Conservation (phyloP, 176 grass and related monocot genomes). For the Triticum urartu region DNA sequence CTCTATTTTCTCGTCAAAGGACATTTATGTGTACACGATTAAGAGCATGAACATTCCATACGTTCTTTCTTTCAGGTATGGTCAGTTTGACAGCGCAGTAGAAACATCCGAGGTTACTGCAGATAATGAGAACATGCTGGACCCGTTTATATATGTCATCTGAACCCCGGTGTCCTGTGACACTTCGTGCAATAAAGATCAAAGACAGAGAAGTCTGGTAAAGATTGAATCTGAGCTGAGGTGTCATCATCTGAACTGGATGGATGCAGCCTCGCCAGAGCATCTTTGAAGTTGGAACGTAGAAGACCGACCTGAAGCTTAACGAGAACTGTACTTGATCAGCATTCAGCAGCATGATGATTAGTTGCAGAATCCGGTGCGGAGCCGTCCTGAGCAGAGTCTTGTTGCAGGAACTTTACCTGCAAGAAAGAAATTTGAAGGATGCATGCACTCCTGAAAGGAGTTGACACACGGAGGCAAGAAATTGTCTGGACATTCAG, state of each 20-base stretch:
- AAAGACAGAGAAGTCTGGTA: conserved; percentile 65
- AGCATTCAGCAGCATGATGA: too few relatives aligned
- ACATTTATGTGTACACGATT: not conserved
- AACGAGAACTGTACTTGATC: too few relatives aligned
- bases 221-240: conserved; percentile 19
- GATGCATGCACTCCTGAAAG: too few relatives aligned
- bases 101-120: conserved; percentile 82
- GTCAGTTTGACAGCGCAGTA: conserved; percentile 82
- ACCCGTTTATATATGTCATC: conserved; percentile 89
- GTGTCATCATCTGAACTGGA: not conserved
- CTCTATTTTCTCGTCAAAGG: not conserved
- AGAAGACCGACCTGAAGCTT: too few relatives aligned
- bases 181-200: conserved; percentile 42
- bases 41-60: not conserved
- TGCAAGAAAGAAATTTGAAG: too few relatives aligned
- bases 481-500: too few relatives aligned
- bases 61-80: conserved; percentile 55
- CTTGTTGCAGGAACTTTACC: too few relatives aligned
- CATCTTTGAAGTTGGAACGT: too few relatives aligned
- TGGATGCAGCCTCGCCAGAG: too few relatives aligned
- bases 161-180: conserved; percentile 85
- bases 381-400: too few relatives aligned
- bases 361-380: too few relatives aligned
- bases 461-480: too few relatives aligned
- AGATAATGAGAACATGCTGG: conserved; percentile 84